Base-by-base conservation (phyloP, 2,329 filamentous ascomycete species). In the Paecilomyces niveus region DNA sequence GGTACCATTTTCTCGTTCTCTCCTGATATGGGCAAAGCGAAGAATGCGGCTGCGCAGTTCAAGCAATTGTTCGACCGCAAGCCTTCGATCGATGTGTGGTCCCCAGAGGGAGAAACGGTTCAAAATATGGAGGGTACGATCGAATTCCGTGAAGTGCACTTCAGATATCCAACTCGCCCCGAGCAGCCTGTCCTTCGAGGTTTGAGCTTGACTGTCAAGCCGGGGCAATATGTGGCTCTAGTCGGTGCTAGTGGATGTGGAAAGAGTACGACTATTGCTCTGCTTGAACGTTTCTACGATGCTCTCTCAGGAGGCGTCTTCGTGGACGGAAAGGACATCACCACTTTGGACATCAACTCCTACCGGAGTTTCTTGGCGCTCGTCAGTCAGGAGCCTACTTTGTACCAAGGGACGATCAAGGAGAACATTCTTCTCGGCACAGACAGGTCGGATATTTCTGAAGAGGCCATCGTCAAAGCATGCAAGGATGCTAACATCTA, bases 201-300 rank as follows among this genome's bases (percentile, higher is more conserved):
- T 0, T 80, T 97, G 10, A 87, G 93, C 59, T 61, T 79, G 55
- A 76, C 70, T 5, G 74, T 79, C 61, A 74, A 77, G 58, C 76
- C 76, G 24, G 77, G 77, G 11, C 76, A 80, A 61, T 79, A 79
- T 61, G 67, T 80, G 72, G 94, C 93, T 0, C 83, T 97, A 2
- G 94, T 97, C 8, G 94, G 94, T n/a, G 89, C 93, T 0, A 94
- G 89, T 53, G 93, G 94, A 2, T 96, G 92, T 69, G 94, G 94
- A 59, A 97, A 99, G 79, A 91, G 87, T 54, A 97, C 94, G 0
- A 95, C 92, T 0, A 96, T 97, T 70, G 89, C 90, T 3, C 81
- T 97, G 3, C 80, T 97, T 32, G 93, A 97, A 72, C 89, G 94
- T 33, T 97, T 97, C 78, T 97, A 97, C 70, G 92, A 97, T 66